phyloP scores from a whole-genome alignment of 2,329 filamentous ascomycete genomes.

The Blastomyces emzantsi region DNA sequence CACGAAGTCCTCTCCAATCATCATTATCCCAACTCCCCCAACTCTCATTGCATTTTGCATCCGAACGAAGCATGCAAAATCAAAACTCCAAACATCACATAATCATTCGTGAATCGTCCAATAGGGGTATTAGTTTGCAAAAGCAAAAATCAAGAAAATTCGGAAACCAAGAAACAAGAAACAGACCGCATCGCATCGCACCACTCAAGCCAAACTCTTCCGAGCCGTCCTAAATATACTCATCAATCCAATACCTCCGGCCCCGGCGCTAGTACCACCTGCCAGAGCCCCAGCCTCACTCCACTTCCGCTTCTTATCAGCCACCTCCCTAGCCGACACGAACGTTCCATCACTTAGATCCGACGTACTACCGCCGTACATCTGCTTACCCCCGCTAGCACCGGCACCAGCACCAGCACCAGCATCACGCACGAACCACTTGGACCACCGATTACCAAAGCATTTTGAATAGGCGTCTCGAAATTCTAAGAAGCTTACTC shows the following conservation, averaged over 20 bases:
- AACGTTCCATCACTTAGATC: neutral
- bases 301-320: neutral
- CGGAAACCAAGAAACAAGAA: neutral
- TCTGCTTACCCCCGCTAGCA: neutral
- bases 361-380: neutral
- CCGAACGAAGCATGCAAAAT: neutral
- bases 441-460: constrained; percentile 19
- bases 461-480: constrained; percentile 20
- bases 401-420: constrained; percentile 1
- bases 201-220: constrained; percentile 12
- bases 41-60: neutral
- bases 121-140: neutral
- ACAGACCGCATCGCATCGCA: neutral
- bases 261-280: constrained; percentile 1
- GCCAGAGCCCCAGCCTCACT: constrained; percentile 5
- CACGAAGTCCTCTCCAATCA: neutral
- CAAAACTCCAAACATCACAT: neutral
- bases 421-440: constrained; percentile 11
- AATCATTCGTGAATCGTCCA: neutral
- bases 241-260: constrained; percentile 11
- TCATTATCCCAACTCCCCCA: neutral
- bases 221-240: constrained; percentile 14
- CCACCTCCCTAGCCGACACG: neutral
- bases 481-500: constrained; percentile 26
- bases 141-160: neutral